Conservation (phyloP, 2,329 filamentous ascomycete species). For the Aspergillus amoenus region DNA sequence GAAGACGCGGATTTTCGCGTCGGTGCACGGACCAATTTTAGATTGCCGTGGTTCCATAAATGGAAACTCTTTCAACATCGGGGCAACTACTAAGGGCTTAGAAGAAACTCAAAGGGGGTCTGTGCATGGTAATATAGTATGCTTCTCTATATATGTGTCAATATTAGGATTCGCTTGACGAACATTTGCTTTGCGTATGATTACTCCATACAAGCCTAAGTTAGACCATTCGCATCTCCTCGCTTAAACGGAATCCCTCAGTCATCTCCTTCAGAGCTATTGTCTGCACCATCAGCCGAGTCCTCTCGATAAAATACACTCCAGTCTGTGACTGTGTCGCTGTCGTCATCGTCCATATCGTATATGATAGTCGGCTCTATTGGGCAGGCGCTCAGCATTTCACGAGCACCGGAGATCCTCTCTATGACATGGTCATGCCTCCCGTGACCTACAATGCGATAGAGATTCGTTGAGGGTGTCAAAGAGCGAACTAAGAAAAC, state of each 20-base stretch:
- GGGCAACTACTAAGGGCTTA: too few species aligned
- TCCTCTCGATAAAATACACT: background rate
- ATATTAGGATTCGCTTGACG: too few species aligned
- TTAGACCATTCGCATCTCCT: too few species aligned
- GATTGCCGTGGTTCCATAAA: constrained; percentile 17
- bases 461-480: background rate
- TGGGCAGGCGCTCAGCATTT: background rate
- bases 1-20: constrained; percentile 35
- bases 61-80: background rate
- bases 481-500: background rate
- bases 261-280: too few species aligned
- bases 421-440: background rate
- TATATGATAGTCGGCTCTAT: background rate
- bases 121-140: too few species aligned
- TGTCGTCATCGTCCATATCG: background rate
- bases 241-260: too few species aligned
- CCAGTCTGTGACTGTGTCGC: background rate
- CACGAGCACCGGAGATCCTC: background rate
- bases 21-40: constrained; percentile 33
- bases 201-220: too few species aligned
- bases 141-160: too few species aligned
- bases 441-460: background rate
- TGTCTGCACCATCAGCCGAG: too few species aligned
- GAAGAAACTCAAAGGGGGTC: too few species aligned
- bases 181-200: too few species aligned